Conservation (phyloP, 306 rosid genomes). For the Gleditsia sinensis region DNA sequence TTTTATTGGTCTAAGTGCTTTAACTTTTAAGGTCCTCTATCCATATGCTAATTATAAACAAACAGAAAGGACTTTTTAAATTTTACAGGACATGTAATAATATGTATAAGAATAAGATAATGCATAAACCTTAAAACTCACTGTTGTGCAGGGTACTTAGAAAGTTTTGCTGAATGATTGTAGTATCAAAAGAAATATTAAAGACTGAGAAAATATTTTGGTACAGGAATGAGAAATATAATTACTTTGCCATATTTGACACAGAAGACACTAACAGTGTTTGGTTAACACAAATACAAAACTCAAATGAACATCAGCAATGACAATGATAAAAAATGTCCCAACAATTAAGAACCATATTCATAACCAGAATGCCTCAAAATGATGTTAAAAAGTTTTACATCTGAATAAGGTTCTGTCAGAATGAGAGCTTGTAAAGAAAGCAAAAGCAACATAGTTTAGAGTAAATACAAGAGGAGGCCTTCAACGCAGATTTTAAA, state of each 20-base stretch:
- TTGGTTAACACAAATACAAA: constrained; percentile 16
- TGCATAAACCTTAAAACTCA: neutral
- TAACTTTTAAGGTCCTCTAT: neutral
- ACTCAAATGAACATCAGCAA: constrained; percentile 22
- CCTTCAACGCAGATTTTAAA: neutral
- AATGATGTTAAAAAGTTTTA: neutral
- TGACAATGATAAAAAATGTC: neutral
- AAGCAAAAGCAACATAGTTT: neutral
- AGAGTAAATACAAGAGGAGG: neutral
- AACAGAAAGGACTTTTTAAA: neutral
- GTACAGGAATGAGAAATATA: constrained; percentile 14
- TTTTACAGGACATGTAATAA: neutral
- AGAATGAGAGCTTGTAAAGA: no score
- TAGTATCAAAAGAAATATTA: neutral
- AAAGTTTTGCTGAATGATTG: constrained; percentile 1
- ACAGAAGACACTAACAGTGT: neutral
- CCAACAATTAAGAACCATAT: neutral
- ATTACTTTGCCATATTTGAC: constrained; percentile 13
- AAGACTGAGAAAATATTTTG: neutral
- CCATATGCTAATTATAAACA: neutral
- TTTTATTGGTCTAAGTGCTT: neutral
- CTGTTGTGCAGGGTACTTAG: neutral
- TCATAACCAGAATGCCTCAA: constrained; percentile 16
- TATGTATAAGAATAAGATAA: neutral
- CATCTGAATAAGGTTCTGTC: neutral